Evolutionary conservation across 164 flowering plant species (phyloP).

Genomic region (Amborella trichopoda): DNA sequence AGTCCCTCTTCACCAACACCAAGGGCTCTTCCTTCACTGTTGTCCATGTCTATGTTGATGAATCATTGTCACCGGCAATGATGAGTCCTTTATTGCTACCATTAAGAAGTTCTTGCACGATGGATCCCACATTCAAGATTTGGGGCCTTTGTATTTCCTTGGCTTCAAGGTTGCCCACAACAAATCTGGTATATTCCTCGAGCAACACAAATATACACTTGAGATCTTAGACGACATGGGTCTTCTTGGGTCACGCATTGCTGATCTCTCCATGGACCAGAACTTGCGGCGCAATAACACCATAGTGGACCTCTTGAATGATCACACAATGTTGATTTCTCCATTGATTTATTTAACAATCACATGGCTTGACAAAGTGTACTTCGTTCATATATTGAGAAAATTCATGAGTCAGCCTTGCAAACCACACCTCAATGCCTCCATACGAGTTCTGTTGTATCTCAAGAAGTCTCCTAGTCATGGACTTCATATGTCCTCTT

Average conservation of each 20-base stretch:
- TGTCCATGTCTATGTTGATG: not conserved
- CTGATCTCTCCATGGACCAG: not conserved
- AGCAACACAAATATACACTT: not conserved
- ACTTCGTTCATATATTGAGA: not conserved
- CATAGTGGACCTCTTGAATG: not conserved
- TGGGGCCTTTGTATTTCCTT: not conserved
- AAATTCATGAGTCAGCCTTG: not conserved
- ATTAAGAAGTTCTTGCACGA: not conserved
- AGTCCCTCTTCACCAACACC: not conserved
- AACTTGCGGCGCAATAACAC: not conserved
- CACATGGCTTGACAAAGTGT: not conserved
- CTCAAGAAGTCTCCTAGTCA: not conserved
- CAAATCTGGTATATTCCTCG: not conserved
- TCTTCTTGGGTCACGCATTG: not conserved
- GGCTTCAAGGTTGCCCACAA: not conserved
- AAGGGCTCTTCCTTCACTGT: not conserved
- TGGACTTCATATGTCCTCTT: not conserved
- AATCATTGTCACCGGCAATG: not conserved
- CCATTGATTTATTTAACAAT: slow-evolving; percentile 1
- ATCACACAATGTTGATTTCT: not conserved
- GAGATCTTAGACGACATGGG: not conserved
- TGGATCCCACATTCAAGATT: not conserved
- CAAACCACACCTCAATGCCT: not conserved
- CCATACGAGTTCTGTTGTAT: not conserved
- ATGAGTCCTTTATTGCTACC: not conserved